Percentiles rank a stretch among this genome's conserved stretches.
Conservation (phyloP, 2,329 filamentous ascomycete genomes). For the Talaromyces sp. region DNA sequence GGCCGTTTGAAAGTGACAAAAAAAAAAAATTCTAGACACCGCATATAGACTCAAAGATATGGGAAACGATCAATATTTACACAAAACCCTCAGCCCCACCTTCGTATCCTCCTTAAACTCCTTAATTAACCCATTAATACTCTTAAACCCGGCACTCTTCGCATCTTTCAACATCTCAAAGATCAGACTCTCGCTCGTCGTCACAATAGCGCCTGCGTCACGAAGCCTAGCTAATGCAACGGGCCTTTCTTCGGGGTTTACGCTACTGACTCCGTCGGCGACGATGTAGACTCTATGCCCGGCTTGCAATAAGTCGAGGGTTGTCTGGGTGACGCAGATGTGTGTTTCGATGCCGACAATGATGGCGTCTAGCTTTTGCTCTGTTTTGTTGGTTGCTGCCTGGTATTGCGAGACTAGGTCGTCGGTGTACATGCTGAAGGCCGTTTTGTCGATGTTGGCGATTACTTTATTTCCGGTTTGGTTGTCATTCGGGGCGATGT, state of each 20-base stretch:
- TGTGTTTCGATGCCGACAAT: constrained; percentile 91
- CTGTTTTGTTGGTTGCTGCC: constrained; percentile 24
- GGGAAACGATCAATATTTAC: constrained; percentile 52
- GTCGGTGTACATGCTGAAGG: constrained; percentile 83
- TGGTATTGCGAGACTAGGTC: constrained; percentile 52
- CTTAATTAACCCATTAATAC: constrained; percentile 74
- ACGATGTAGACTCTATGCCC: constrained; percentile 84
- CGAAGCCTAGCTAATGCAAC: constrained; percentile 76
- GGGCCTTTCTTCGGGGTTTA: constrained; percentile 76
- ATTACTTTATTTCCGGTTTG: constrained; percentile 34
- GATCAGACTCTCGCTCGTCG: constrained; percentile 82
- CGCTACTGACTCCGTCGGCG: constrained; percentile 85
- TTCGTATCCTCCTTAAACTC: constrained; percentile 70
- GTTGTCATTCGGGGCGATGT: constrained; percentile 31
- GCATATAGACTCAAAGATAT: neutral
- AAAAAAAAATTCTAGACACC: neutral
- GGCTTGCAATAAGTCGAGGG: constrained; percentile 71
- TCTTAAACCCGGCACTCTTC: constrained; percentile 65
- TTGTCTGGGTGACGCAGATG: constrained; percentile 92
- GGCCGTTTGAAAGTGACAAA: neutral
- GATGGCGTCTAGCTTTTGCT: constrained; percentile 58
- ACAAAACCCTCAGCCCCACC: constrained; percentile 63
- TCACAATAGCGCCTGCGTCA: constrained; percentile 73
- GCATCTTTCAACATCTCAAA: constrained; percentile 91
- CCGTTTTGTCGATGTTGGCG: constrained; percentile 75